A percentile compares a stretch with the other conserved stretches of the same genome.
phyloP scores from a whole-genome alignment of 2,329 filamentous ascomycete genomes.

The Massarina eburnea region DNA sequence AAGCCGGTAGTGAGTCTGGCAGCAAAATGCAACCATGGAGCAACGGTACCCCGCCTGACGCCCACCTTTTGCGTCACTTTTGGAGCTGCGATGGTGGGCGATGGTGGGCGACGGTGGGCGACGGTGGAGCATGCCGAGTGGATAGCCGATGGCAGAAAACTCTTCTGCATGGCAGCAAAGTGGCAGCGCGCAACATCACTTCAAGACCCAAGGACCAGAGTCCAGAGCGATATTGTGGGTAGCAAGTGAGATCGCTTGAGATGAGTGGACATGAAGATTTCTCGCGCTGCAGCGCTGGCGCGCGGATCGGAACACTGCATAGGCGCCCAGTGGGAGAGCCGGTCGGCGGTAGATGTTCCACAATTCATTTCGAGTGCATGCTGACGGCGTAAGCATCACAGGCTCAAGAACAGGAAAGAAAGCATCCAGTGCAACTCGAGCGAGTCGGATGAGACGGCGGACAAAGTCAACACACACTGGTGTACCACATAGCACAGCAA shows the following conservation, averaged over 20 bases:
- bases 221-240: not conserved
- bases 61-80: not conserved
- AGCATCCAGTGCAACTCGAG: slow-evolving; percentile 3
- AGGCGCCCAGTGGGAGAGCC: slow-evolving; percentile 17
- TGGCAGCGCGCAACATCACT: not conserved
- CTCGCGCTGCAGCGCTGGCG: slow-evolving; percentile 21
- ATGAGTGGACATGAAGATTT: slow-evolving; percentile 39
- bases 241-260: slow-evolving; percentile 30
- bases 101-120: not conserved
- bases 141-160: not conserved
- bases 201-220: not conserved
- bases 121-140: not conserved
- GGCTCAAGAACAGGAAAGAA: slow-evolving; percentile 19
- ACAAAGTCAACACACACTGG: not conserved
- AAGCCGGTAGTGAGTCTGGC: not conserved
- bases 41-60: not conserved
- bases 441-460: slow-evolving; percentile 8
- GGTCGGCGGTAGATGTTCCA: slow-evolving; percentile 26
- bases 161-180: not conserved
- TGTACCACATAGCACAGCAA: not conserved
- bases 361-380: slow-evolving; percentile 38
- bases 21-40: not conserved
- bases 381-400: slow-evolving; percentile 19
- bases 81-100: not conserved
- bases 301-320: slow-evolving; percentile 24